A percentile compares a stretch with the other conserved stretches of the same genome.
These are phyloP conservation scores for Metschnikowia lochheadii DNA, from an alignment of 805 yeast species.

Conservation along the genomic window DNA sequence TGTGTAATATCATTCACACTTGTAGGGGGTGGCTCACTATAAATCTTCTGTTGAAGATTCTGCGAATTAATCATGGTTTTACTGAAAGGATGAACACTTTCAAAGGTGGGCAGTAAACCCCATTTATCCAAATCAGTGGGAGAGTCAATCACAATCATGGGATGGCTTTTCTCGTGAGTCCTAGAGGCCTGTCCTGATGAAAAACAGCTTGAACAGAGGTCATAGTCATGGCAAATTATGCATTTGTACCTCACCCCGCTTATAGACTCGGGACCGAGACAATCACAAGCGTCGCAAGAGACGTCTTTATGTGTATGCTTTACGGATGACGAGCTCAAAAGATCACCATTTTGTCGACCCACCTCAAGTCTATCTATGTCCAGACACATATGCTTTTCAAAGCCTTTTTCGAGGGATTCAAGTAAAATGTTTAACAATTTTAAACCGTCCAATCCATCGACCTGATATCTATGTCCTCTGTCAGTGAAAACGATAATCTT, in stretches of 20 bases:
- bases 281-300: slow-evolving; percentile 36
- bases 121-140: neutral
- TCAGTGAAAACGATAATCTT: slow-evolving; percentile 22
- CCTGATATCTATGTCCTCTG: neutral
- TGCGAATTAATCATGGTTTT: neutral
- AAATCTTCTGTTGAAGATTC: neutral
- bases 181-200: neutral
- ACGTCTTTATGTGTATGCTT: slow-evolving; percentile 22
- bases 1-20: neutral
- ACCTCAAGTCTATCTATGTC: neutral
- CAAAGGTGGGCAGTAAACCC: neutral
- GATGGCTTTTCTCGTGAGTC: slow-evolving; percentile 10
- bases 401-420: neutral
- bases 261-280: slow-evolving; percentile 9
- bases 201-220: slow-evolving; percentile 15
- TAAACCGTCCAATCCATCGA: neutral
- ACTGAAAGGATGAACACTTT: neutral
- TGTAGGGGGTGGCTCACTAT: neutral
- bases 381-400: neutral
- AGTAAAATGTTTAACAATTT: neutral
- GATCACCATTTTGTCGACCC: neutral
- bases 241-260: slow-evolving; percentile 17
- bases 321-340: neutral
- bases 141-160: slow-evolving; percentile 12
- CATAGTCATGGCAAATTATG: slow-evolving; percentile 14